Evolutionary conservation across 2,329 filamentous ascomycete species (phyloP), one percentile per base, ranked within the genome.

Genomic region (Elsinoe fawcettii): DNA sequence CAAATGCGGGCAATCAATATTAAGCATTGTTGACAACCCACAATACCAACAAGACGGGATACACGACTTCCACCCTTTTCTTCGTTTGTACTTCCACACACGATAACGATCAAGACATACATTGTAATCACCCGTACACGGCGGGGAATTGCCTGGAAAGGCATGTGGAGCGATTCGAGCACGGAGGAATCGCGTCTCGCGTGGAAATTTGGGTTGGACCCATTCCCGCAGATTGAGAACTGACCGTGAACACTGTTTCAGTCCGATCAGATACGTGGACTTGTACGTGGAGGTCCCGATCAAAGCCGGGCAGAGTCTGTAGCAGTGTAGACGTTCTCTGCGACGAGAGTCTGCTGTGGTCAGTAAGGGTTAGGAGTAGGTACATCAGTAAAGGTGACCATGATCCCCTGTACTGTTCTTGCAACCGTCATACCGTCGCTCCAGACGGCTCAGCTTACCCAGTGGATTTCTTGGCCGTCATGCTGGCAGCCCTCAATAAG

Each of bases 171-270:
- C 23, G 25, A 20, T 27, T 46, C 20, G 41, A 46, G 41, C 41
- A 46, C 41, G 41, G 41, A 46, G 41, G 41, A 46, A 23, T 46
- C 41, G 41, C 41, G 41, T 46, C 41, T 46, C 41, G 41, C 41
- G 41, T 46, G 41, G 20, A 46, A 46, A 46, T 46, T 46, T 46
- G 41, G 41, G 41, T 46, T 46, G 41, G 41, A 25, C 41, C 41
- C 41, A 46, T 46, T 46, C 41, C 41, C 41, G 41, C 41, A 46
- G 41, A n/a, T 27, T 46, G 41, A 46, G 41, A 46, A 46, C 20
- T 25, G 3, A n/a, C 20, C 20, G 18, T 27, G 41, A n/a, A 46
- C 41, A 14, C 22, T 46, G 41, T 46, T 46, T 46, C 41, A 46
- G 20, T 12, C 11, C 41, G 11, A 46, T 46, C 41, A 23, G 41